Conservation (phyloP, 768 basidiomycete species). For the Suillus decipiens region DNA sequence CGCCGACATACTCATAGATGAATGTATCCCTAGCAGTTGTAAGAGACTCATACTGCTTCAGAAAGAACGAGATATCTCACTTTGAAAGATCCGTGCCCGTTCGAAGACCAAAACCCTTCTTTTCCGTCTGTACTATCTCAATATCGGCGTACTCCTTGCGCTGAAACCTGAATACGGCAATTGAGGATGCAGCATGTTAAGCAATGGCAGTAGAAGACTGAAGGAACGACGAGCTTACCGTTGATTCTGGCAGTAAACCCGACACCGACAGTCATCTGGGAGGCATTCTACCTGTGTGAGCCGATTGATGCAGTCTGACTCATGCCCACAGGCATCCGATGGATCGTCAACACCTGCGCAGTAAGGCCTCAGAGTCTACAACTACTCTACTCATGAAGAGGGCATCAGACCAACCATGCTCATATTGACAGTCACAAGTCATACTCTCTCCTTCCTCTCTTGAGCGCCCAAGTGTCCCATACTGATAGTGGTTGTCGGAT, state of each 20-base stretch:
- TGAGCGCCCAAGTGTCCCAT: constrained; percentile 81
- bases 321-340: constrained; percentile 76
- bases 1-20: constrained; percentile 98
- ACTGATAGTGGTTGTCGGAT: constrained; percentile 81
- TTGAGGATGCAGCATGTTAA: constrained; percentile 8
- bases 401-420: constrained; percentile 64
- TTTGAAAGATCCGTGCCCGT: constrained; percentile 66
- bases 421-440: constrained; percentile 91
- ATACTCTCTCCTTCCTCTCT: constrained; percentile 90
- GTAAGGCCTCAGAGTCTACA: constrained; percentile 32
- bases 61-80: constrained; percentile 40
- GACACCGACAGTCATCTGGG: constrained; percentile 85
- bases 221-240: constrained; percentile 50
- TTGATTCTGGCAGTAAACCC: constrained; percentile 85
- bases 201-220: constrained; percentile 3
- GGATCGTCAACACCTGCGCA: constrained; percentile 58
- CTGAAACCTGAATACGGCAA: constrained; percentile 66
- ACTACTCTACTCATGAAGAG: constrained; percentile 19
- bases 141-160: constrained; percentile 82
- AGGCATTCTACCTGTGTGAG: constrained; percentile 97
- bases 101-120: constrained; percentile 93
- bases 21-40: constrained; percentile 69
- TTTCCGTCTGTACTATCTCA: constrained; percentile 90
- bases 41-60: constrained; percentile 12
- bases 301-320: constrained; percentile 95